Evolutionary conservation across 176 grass and related monocot species (phyloP), one percentile per base, ranked within the genome.

Genomic region (Oryza meyeriana): DNA sequence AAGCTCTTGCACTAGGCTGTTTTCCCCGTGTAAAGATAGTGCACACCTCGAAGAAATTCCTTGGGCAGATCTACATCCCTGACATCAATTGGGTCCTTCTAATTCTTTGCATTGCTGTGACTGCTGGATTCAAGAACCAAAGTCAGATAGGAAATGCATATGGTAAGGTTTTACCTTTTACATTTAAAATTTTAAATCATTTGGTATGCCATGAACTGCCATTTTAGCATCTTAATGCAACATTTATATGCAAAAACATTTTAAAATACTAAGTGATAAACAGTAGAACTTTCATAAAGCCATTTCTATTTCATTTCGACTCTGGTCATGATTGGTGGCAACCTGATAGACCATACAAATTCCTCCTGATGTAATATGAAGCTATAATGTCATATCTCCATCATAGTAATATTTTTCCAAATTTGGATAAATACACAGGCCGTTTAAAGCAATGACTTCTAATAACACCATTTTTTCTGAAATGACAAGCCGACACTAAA

Each of bases 61-160:
- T 99, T 35, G 93, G 97, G 73, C 97, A 99, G 86, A 99, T 99
- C 76, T 99, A 99, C 77, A 99, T 99, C 82, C 97, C 93, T 66
- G 97, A 99, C 88, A 96, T 99, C 66, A 99, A 99, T 52, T 99
- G 97, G 97, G 77, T 94, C 71, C 91, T 99, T 64, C 80, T 96
- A 85, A 41, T 99, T 87, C 89, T 95, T 11, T 96, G 97, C 65
- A 78, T 99, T 85, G 91, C 97, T 64, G 97, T 99, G 9, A 99
- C 91, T 41, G 91, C 87, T 82, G 97, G 97, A 79, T 99, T 99
- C 85, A 99, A 99, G 80, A 96, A 99, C 83, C 93, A 89, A 75
- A 96, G 26, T 86, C 97, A 99, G 78, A 99, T 99, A 86, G 97
- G 93, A 84, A 96, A 92, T 72, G 97, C 97, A 39, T 99, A 99